Evolutionary conservation across 2,329 filamentous ascomycete species (phyloP), one percentile per base, ranked within the genome.

Genomic region (Penicillium sp.): DNA sequence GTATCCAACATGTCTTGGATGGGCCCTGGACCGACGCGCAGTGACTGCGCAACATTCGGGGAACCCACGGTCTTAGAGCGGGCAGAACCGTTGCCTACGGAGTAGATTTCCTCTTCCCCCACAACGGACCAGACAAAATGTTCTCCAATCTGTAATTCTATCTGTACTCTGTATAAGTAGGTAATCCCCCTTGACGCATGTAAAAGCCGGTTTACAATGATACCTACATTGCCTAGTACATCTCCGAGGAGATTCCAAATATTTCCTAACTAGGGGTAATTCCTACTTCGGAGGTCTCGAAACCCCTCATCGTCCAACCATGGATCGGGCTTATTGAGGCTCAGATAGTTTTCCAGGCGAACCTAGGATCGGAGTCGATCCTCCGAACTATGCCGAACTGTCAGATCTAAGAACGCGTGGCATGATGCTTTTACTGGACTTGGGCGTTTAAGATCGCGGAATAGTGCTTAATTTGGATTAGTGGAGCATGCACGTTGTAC

Each of bases 41-140:
- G 39, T 58, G 27, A 58, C 53, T 58, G 57, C 53, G 53, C 48
- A 56, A 51, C 56, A 55, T 4, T 50, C n/a, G 15, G 41, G 41
- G 35, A 45, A 29, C 35, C 51, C 36, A 55, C 53, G 39, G 43
- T 31, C 39, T 58, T 36, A 3, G 49, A 41, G 19, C 19, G 31
- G 49, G 19, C 15, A 53, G 21, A 9, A 38, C 29, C 53, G 38
- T 55, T 43, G 25, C 47, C 41, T 33, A 23, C 21, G 3, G 63
- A 61, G 27, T 62, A 58, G 55, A 12, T 25, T n/a, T 21, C 49
- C 27, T 31, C 41, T 33, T 50, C 57, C 63, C 57, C 62, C 63
- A 42, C 39, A 27, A 53, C 39, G 39, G 27, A 38, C 48, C 41
- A 56, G 12, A 43, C 13, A 39, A 36, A 36, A 31, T 15, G 6